These are phyloP conservation scores for Mycosphaerelloides madeirae DNA, from an alignment of 2,329 filamentous ascomycete genomes.

Conservation along the genomic window DNA sequence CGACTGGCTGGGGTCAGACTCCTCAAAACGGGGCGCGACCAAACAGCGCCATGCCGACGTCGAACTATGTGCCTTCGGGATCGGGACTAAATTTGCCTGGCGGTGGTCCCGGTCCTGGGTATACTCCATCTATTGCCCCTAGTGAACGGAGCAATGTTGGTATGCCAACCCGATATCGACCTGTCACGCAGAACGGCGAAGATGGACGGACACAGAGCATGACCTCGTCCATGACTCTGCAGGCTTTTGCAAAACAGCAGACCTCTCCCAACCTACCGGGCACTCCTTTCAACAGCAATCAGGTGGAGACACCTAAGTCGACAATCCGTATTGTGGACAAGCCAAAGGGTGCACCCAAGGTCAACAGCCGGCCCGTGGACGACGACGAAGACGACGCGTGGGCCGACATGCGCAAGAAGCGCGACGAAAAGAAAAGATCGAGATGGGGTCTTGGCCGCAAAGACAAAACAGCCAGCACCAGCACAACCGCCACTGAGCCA, in stretches of 20 bases:
- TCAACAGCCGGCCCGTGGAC: slow-evolving; percentile 12
- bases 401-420: slow-evolving; percentile 31
- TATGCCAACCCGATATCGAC: slow-evolving; percentile 81
- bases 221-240: slow-evolving; percentile 29
- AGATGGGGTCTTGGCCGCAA: slow-evolving; percentile 22
- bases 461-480: slow-evolving; percentile 17
- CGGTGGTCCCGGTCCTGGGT: slow-evolving; percentile 48
- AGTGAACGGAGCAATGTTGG: slow-evolving; percentile 94
- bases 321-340: slow-evolving; percentile 36
- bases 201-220: slow-evolving; percentile 38
- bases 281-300: slow-evolving; percentile 15
- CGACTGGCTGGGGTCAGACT: slow-evolving; percentile 27
- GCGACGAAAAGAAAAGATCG: slow-evolving; percentile 31
- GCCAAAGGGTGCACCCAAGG: slow-evolving; percentile 31
- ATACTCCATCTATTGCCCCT: slow-evolving; percentile 87
- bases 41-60: slow-evolving; percentile 32
- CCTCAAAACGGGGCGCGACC: slow-evolving; percentile 42
- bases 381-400: slow-evolving; percentile 36
- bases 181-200: slow-evolving; percentile 55
- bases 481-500: slow-evolving; percentile 14
- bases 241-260: slow-evolving; percentile 25
- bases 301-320: slow-evolving; percentile 21
- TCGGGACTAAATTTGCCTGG: slow-evolving; percentile 36
- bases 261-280: slow-evolving; percentile 17
- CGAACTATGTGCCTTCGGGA: slow-evolving; percentile 32